Base-by-base conservation (phyloP, 2,329 filamentous ascomycete genomes). In the Westerdykella ornata region DNA sequence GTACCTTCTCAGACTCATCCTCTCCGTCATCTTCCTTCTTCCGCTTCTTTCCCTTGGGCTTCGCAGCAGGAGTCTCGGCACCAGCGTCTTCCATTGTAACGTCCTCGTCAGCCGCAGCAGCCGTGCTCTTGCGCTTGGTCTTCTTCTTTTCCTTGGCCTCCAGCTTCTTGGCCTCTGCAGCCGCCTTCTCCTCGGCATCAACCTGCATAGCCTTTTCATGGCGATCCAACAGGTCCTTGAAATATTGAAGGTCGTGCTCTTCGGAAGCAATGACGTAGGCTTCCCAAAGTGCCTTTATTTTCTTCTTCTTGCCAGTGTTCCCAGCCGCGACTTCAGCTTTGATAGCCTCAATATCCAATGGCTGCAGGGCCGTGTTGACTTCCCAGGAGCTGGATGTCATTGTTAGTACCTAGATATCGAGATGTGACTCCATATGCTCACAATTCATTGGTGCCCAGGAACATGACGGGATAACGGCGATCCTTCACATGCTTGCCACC, bases 381-480 rank as follows among this genome's bases (percentile, higher is more conserved):
- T 90, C 86, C 90, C 90, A 98, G 29, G 86, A 85, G 69, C 92
- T 98, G 54, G 16, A 11, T 14, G 16, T 4, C 29, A 18, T 28
- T 14, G 29, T 56, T 28, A 55, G 45, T 15, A 47, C 20, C 38
- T 6, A n/a, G 7, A 18, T 28, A n/a, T 14, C 20, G 30, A 17
- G 16, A 17, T 7, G 14, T 13, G 30, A 14, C 14, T 33, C 30
- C 3, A n/a, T 17, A 33, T 17, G 80, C 90, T 80, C 72, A 98
- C 92, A 98, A 97, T 75, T 97, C 90, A 59, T 97, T 96, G 29
- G 89, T 95, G 49, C 80, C 75, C 38, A 97, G 72, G 65, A 95
- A 97, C 90, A 97, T 96, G 60, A 97, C 82, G 4, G 90, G 87
- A 63, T 88, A 97, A 20, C 85, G 88, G 49, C 90, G 80, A 67